Percentiles rank a stretch among this genome's conserved stretches.
These are phyloP conservation scores for Moesziomyces globuligerus DNA, from an alignment of 1,284 basidiomycete species.

Conservation along the genomic window DNA sequence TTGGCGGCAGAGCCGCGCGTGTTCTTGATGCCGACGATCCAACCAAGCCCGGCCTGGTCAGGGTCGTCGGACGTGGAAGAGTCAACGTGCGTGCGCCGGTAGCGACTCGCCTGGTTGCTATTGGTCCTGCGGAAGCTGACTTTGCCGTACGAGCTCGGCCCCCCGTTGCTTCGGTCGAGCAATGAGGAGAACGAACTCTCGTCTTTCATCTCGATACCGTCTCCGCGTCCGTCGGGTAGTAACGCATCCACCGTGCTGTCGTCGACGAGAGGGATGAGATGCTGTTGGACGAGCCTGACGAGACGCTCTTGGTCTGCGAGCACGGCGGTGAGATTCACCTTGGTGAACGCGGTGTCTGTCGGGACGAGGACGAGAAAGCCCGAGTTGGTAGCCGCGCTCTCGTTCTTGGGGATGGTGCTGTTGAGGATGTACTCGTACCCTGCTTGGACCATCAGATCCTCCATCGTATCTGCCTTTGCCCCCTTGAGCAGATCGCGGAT, in stretches of 20 bases:
- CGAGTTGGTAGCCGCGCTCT: constrained; percentile 4
- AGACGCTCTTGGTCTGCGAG: constrained; percentile 71
- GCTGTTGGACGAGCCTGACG: constrained; percentile 81
- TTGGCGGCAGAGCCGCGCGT: constrained; percentile 79
- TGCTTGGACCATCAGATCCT: constrained; percentile 74
- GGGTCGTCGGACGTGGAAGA: constrained; percentile 1
- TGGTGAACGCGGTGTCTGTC: constrained; percentile 88
- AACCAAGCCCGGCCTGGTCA: constrained; percentile 70
- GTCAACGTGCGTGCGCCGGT: constrained; percentile 1
- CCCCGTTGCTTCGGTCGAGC: constrained; percentile 53
- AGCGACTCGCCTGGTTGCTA: constrained; percentile 12
- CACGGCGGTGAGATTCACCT: constrained; percentile 83
- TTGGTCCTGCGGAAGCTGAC: constrained; percentile 51
- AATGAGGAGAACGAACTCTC: constrained; percentile 43
- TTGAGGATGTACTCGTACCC: constrained; percentile 85
- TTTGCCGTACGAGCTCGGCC: constrained; percentile 50
- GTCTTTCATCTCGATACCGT: constrained; percentile 48
- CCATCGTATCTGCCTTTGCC: constrained; percentile 82
- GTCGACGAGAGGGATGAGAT: constrained; percentile 78
- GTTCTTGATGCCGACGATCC: constrained; percentile 88
- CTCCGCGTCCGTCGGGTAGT: constrained; percentile 27
- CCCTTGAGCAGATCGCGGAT: constrained; percentile 84
- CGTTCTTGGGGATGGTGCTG: constrained; percentile 71
- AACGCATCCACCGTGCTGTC: constrained; percentile 27
- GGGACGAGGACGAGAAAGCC: constrained; percentile 77